These are phyloP conservation scores for Stachybotrys elegans DNA, from an alignment of 2,329 filamentous ascomycete species.

Conservation along the genomic window DNA sequence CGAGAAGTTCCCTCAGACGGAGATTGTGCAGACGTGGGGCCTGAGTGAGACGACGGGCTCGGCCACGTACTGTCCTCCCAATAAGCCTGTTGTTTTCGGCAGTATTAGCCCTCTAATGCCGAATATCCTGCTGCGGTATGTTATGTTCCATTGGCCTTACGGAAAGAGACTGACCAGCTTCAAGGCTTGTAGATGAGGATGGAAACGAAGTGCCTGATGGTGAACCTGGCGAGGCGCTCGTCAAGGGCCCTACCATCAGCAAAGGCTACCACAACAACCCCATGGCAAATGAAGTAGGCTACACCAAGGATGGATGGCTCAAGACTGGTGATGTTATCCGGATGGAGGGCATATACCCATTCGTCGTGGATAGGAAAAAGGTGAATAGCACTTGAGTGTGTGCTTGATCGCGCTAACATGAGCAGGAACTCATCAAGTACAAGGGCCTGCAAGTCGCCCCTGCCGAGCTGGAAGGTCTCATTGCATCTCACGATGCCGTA, in stretches of 20 bases:
- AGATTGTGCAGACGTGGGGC: constrained; percentile 51
- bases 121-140: constrained; percentile 21
- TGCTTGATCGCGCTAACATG: background rate
- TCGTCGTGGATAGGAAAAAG: constrained; percentile 77
- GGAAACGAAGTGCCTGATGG: constrained; percentile 32
- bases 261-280: constrained; percentile 68
- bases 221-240: constrained; percentile 55
- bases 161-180: background rate
- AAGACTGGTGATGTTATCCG: constrained; percentile 75
- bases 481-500: constrained; percentile 35
- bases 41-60: constrained; percentile 50
- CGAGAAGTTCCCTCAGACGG: constrained; percentile 39
- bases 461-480: constrained; percentile 53
- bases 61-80: constrained; percentile 39
- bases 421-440: constrained; percentile 50
- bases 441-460: constrained; percentile 64
- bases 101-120: constrained; percentile 33
- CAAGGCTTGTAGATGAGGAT: constrained; percentile 33
- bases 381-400: constrained; percentile 18
- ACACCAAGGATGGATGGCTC: constrained; percentile 57
- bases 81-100: constrained; percentile 36
- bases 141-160: no score
- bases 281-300: constrained; percentile 56
- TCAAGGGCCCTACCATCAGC: constrained; percentile 67
- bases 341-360: constrained; percentile 65